These are phyloP conservation scores for Chaetothyriales sp. DNA, from an alignment of 2,329 filamentous ascomycete genomes.

Conservation along the genomic window DNA sequence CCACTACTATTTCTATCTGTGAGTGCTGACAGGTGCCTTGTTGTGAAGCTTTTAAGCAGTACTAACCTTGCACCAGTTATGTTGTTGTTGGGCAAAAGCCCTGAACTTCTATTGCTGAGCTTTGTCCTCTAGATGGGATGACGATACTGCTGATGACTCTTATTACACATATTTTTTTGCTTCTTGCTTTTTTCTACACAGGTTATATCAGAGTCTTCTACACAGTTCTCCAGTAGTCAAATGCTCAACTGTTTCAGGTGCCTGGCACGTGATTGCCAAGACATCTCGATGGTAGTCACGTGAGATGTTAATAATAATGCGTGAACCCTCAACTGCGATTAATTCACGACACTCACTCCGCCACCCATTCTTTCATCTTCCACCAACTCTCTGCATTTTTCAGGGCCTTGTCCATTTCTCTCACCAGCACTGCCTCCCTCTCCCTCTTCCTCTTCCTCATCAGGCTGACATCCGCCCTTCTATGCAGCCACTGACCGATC, in stretches of 20 bases:
- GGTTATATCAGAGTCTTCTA: not conserved
- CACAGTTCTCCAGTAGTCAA: not conserved
- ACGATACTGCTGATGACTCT: not conserved
- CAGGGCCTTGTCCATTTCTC: not conserved
- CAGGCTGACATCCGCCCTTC: not conserved
- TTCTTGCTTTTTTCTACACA: not conserved
- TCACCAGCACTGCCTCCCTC: not conserved
- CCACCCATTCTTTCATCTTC: not conserved
- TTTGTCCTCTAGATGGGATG: too few species aligned
- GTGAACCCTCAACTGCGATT: not conserved
- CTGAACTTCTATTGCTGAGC: not conserved
- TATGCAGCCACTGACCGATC: not conserved
- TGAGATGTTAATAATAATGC: not conserved
- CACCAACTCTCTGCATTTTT: not conserved
- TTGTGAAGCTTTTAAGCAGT: not conserved
- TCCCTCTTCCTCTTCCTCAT: not conserved
- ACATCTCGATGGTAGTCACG: not conserved
- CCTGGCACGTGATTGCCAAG: not conserved
- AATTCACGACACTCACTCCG: not conserved
- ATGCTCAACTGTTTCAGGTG: too few species aligned
- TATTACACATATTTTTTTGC: not conserved
- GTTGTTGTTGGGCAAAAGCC: not conserved
- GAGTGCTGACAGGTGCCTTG: not conserved
- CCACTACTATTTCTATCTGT: constrained; percentile 7
- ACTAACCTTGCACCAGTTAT: not conserved